phyloP scores from a whole-genome alignment of 768 basidiomycete species.

The Sarcomyxa edulis region DNA sequence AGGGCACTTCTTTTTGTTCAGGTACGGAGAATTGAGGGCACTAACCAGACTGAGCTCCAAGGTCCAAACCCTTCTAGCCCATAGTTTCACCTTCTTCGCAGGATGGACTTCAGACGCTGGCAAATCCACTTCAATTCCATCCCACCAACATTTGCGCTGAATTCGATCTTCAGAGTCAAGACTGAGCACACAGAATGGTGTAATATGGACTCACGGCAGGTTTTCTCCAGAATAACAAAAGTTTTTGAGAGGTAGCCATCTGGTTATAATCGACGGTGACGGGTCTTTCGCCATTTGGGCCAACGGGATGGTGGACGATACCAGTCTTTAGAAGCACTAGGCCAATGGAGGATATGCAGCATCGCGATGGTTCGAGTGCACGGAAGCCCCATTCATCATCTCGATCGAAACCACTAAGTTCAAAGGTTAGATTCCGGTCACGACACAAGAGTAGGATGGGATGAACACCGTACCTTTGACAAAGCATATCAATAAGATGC shows the following conservation, averaged over 20 bases:
- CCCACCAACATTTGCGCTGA: slow-evolving; percentile 99
- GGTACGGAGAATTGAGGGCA: slow-evolving; percentile 4
- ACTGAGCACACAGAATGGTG: slow-evolving; percentile 4
- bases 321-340: slow-evolving; percentile 97
- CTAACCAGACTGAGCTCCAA: slow-evolving; percentile 89
- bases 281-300: slow-evolving; percentile 48
- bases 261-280: slow-evolving; percentile 87
- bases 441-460: slow-evolving; percentile 1
- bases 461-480: slow-evolving; percentile 76
- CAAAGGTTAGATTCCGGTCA: background rate
- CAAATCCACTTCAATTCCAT: slow-evolving; percentile 88
- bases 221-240: slow-evolving; percentile 97
- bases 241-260: slow-evolving; percentile 97
- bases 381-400: slow-evolving; percentile 99
- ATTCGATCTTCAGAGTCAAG: slow-evolving; percentile 7
- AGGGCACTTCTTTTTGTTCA: no score
- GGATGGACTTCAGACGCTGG: slow-evolving; percentile 48
- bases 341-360: slow-evolving; percentile 97
- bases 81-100: slow-evolving; percentile 72
- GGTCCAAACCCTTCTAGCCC: slow-evolving; percentile 98
- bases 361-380: slow-evolving; percentile 91
- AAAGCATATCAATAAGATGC: slow-evolving; percentile 99
- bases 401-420: slow-evolving; percentile 83
- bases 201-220: slow-evolving; percentile 74
- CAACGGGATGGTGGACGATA: slow-evolving; percentile 63